Conservation (phyloP, 129 eudicot genomes). For the Logfia minima region DNA sequence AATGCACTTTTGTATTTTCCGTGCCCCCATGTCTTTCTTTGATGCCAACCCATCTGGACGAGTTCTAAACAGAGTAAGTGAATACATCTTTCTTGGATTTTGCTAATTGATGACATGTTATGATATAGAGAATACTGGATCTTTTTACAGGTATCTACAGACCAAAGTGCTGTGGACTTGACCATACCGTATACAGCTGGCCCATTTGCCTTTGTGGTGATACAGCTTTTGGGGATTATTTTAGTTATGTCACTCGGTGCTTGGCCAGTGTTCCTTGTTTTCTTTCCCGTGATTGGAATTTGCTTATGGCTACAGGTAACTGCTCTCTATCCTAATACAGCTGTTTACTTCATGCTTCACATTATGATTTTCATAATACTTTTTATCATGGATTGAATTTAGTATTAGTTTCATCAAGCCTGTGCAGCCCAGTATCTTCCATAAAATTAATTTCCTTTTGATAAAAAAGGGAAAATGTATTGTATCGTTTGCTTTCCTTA, state of each 20-base stretch:
- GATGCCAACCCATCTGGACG: conserved; percentile 64
- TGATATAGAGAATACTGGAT: neutral
- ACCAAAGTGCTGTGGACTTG: conserved; percentile 80
- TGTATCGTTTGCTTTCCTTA: no score
- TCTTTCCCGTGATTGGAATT: no score
- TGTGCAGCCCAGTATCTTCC: neutral
- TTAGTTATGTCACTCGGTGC: conserved; percentile 78
- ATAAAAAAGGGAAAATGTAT: neutral
- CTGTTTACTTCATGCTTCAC: neutral
- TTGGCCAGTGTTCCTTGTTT: no score
- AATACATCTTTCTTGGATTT: conserved; percentile 11
- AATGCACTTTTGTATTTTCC: conserved; percentile 74
- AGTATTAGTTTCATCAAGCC: neutral
- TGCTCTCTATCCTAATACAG: no score
- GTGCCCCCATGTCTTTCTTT: conserved; percentile 97
- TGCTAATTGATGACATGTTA: neutral
- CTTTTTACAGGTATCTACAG: conserved; percentile 74
- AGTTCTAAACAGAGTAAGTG: conserved; percentile 70
- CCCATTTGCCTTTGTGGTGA: conserved; percentile 50
- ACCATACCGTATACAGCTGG: conserved; percentile 50
- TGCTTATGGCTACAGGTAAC: no score
- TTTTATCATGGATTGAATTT: neutral
- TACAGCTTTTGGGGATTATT: conserved; percentile 73
- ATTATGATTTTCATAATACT: neutral
- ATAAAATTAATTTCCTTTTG: neutral